Base-by-base conservation (phyloP, 768 basidiomycete species). In the Rhodotorula toruloides region DNA sequence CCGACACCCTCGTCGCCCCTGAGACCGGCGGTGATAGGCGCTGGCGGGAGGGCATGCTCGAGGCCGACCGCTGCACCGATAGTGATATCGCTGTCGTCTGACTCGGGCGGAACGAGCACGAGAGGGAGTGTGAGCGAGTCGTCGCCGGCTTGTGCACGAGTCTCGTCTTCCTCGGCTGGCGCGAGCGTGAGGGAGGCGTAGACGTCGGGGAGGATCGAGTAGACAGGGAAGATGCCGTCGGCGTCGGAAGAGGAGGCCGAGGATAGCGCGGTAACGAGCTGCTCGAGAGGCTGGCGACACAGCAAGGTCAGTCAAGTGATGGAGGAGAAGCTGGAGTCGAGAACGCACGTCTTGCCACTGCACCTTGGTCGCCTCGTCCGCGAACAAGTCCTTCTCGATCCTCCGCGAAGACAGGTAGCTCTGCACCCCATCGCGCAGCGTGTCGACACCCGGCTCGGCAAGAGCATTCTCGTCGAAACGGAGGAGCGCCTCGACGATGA, bases 61-160 rank as follows among this genome's bases (percentile, higher is more conserved):
- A 56, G 43, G 25, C 27, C 58, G 1, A 34, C 21, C 4, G 17
- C 46, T 0, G 58, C 56, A 9, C 44, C 39, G 39, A 68, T 54
- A 2, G 62, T 63, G 5, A 65, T 82, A 46, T 90, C 90, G 14
- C 89, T 81, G 71, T 91, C 90, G 36, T 90, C 87, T 31, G 87
- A 84, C 76, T 93, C 91, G 2, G 91, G 91, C 4, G 91, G 90
- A 0, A 93, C 89, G 25, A 93, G 81, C 46, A 92, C 85, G 40
- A 84, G 81, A 10, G 90, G 90, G 16, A 93, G 80, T 37, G 84
- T 82, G 70, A 88, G 90, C 3, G 84, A 82, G 13, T 79, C 76
- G 17, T 40, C 48, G 22, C 77, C 7, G 75, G 72, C 3, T 75
- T 72, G 14, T 75, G 71, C 46, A 82, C 81, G 29, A 81, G 77